Evolutionary conservation across 371 early-diverging fungal species (phyloP).

Genomic region (Mucor plumbeus): DNA sequence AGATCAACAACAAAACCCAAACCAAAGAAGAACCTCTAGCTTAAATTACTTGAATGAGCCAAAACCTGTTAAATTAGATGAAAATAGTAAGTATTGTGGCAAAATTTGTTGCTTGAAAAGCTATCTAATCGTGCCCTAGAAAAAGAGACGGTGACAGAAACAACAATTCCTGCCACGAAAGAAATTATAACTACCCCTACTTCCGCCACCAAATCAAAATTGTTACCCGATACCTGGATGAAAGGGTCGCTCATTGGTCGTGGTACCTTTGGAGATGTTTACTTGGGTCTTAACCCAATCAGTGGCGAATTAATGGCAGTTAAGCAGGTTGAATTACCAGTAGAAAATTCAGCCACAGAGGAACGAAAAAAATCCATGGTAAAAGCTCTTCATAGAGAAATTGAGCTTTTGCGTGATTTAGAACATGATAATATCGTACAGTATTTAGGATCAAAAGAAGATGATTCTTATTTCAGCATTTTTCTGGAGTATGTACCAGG

Average conservation of each 20-base stretch:
- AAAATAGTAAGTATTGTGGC: conserved; percentile 7
- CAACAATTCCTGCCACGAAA: not conserved
- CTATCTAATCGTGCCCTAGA: not conserved
- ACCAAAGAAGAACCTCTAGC: conserved; percentile 16
- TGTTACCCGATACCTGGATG: conserved; percentile 65
- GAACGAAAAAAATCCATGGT: conserved; percentile 73
- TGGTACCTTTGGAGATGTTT: conserved; percentile 98
- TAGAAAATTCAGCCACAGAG: conserved; percentile 68
- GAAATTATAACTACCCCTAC: conserved; percentile 13
- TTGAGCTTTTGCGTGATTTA: conserved; percentile 86
- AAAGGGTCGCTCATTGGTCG: conserved; percentile 93
- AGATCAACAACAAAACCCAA: not conserved
- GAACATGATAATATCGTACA: conserved; percentile 95
- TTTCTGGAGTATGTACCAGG: conserved; percentile 99
- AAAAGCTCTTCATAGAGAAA: conserved; percentile 89
- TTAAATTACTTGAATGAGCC: conserved; percentile 8
- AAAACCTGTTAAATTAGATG: conserved; percentile 13
- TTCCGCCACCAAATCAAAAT: conserved; percentile 2
- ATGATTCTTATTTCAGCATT: conserved; percentile 86
- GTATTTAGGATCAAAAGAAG: conserved; percentile 88
- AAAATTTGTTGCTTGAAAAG: too few relatives aligned
- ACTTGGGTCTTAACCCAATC: conserved; percentile 83
- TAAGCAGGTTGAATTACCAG: conserved; percentile 94
- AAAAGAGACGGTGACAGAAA: not conserved
- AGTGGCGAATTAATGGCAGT: conserved; percentile 96